Conservation (phyloP, 2,329 filamentous ascomycete species). For the Calonectria crousiana region DNA sequence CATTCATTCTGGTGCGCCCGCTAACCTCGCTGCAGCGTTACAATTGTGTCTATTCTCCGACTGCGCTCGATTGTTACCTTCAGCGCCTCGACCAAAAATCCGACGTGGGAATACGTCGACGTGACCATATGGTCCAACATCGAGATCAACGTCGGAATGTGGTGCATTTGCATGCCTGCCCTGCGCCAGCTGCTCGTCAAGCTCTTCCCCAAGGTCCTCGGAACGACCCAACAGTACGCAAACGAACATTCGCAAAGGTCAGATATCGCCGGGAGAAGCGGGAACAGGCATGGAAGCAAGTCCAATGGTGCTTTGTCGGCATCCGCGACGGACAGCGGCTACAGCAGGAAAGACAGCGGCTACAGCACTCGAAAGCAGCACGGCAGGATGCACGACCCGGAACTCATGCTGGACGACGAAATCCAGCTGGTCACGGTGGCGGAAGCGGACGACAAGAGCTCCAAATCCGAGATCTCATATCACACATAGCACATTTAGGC, state of each 20-base stretch:
- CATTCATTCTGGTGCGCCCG: too few species aligned
- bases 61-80: conserved; percentile 50
- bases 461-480: conserved; percentile 11
- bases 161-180: conserved; percentile 55
- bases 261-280: conserved; percentile 29
- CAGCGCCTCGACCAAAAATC: conserved; percentile 43
- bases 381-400: conserved; percentile 48
- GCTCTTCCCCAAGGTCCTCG: conserved; percentile 53
- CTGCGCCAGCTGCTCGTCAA: conserved; percentile 50
- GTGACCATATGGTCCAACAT: conserved; percentile 52
- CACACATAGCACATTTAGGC: background rate
- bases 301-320: background rate
- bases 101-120: conserved; percentile 51
- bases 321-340: background rate
- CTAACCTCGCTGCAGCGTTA: conserved; percentile 37
- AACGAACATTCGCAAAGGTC: conserved; percentile 34
- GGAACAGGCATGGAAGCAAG: background rate
- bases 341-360: conserved; percentile 1
- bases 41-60: conserved; percentile 53
- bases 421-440: conserved; percentile 46
- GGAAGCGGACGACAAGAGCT: conserved; percentile 26
- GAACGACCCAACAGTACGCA: conserved; percentile 44
- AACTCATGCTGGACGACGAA: conserved; percentile 50
- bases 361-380: conserved; percentile 27
- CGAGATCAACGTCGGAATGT: conserved; percentile 54